Conservation (phyloP, 2,329 filamentous ascomycete species). For the Xylaria sp. region DNA sequence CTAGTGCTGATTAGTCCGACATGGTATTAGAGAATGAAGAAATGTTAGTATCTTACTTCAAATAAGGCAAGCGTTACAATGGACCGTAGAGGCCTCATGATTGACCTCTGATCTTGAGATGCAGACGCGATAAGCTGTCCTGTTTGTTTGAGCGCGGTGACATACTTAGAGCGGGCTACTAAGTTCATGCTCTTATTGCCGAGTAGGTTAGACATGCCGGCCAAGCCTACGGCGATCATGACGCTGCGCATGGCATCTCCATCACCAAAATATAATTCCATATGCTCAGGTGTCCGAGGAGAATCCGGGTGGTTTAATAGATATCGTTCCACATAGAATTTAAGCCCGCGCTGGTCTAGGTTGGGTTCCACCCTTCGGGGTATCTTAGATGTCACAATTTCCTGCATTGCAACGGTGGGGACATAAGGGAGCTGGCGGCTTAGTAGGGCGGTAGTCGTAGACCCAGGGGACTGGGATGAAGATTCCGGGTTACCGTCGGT, state of each 20-base stretch:
- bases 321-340: conserved; percentile 63
- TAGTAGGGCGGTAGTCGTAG: conserved; percentile 29
- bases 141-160: conserved; percentile 61
- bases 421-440: conserved; percentile 19
- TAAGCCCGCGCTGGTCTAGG: conserved; percentile 58
- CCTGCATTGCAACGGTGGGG: conserved; percentile 19
- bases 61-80: conserved; percentile 70
- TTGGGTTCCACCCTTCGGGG: conserved; percentile 54
- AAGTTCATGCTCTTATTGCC: conserved; percentile 58
- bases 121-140: conserved; percentile 53
- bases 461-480: conserved; percentile 32
- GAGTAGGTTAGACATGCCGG: conserved; percentile 65
- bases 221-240: conserved; percentile 67
- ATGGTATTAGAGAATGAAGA: not conserved
- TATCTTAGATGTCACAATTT: conserved; percentile 40
- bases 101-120: conserved; percentile 51
- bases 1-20: conserved; percentile 40
- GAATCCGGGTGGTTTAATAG: conserved; percentile 63
- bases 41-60: conserved; percentile 57
- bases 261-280: conserved; percentile 51
- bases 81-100: conserved; percentile 56
- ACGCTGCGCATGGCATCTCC: conserved; percentile 57
- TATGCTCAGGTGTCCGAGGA: conserved; percentile 52
- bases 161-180: conserved; percentile 63
- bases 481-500: conserved; percentile 41